Base-by-base conservation (phyloP, 2,329 filamentous ascomycete genomes). In the Hymenoscyphus occultus region DNA sequence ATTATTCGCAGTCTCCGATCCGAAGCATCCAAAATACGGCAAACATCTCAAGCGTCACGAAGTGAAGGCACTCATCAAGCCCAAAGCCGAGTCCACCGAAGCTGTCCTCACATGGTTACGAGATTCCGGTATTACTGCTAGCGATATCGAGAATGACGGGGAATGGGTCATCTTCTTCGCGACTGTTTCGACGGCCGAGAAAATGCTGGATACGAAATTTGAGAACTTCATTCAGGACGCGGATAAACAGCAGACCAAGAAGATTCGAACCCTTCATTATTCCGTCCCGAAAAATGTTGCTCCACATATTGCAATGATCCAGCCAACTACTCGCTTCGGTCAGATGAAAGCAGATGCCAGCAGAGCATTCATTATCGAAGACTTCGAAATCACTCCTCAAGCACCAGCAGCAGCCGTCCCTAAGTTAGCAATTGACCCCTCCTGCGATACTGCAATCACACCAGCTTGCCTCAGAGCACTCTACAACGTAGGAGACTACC, bases 101-200 rank as follows among this genome's bases (percentile, higher is more conserved):
- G 77, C 82, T 16, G 82, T 87, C 19, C 80, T 83, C 59, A 79
- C 82, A 57, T 87, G 84, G 84, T 78, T 87, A 5, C 74, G 74
- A 39, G 80, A 82, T 65, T 80, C 84, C 71, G 83, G 80, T 59
- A 78, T 87, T 45, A 70, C 73, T 19, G 72, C 76, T 35, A 67
- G 78, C n/a, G 73, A 74, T 57, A 82, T 84, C 72, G 83, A 78
- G 69, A 76, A 82, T 1, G 81, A 83, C 59, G 82, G 81, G 69
- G 84, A 87, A 70, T 86, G 83, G 82, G 80, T 77, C 54, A 73
- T 70, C 39, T 70, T 75, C 62, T 66, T 66, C 10, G 68, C 71
- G 13, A 71, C 73, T 5, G 66, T 76, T 40, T 65, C 65, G 9
- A 67, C 73, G 60, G 74, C 73, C 0, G 72, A 76, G 61, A 59